Evolutionary conservation across 2,329 filamentous ascomycete species (phyloP).

Genomic region (Tolypocladium guangdongense): DNA sequence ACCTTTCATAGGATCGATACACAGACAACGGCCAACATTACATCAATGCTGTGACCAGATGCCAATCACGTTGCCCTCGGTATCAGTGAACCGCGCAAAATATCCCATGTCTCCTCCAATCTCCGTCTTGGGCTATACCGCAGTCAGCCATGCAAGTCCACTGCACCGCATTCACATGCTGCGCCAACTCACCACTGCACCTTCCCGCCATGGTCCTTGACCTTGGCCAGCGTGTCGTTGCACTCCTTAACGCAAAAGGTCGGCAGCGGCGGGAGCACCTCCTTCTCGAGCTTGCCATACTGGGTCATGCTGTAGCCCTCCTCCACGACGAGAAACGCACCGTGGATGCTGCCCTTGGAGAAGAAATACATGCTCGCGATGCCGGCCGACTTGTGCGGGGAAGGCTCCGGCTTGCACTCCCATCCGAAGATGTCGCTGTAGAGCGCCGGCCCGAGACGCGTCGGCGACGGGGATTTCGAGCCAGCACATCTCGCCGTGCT

Average conservation of each 20-base stretch:
- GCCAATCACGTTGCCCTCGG: slow-evolving; percentile 26
- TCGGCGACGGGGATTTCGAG: slow-evolving; percentile 26
- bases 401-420: slow-evolving; percentile 14
- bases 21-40: background rate
- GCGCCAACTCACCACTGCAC: slow-evolving; percentile 20
- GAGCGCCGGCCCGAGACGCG: slow-evolving; percentile 22
- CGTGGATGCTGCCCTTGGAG: slow-evolving; percentile 20
- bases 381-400: slow-evolving; percentile 9
- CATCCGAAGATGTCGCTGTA: slow-evolving; percentile 24
- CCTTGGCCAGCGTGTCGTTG: slow-evolving; percentile 17
- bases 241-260: slow-evolving; percentile 23
- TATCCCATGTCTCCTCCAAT: slow-evolving; percentile 22
- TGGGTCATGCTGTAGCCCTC: slow-evolving; percentile 17
- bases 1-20: background rate
- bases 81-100: slow-evolving; percentile 25
- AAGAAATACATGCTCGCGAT: slow-evolving; percentile 23
- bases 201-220: slow-evolving; percentile 19
- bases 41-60: slow-evolving; percentile 20
- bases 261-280: slow-evolving; percentile 18
- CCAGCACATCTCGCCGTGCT: slow-evolving; percentile 25
- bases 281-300: slow-evolving; percentile 10
- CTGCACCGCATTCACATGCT: background rate
- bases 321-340: slow-evolving; percentile 23
- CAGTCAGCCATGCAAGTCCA: background rate
- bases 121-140: slow-evolving; percentile 21